These are phyloP conservation scores for Aureobasidium sp. DNA, from an alignment of 2,329 filamentous ascomycete species.

Conservation along the genomic window DNA sequence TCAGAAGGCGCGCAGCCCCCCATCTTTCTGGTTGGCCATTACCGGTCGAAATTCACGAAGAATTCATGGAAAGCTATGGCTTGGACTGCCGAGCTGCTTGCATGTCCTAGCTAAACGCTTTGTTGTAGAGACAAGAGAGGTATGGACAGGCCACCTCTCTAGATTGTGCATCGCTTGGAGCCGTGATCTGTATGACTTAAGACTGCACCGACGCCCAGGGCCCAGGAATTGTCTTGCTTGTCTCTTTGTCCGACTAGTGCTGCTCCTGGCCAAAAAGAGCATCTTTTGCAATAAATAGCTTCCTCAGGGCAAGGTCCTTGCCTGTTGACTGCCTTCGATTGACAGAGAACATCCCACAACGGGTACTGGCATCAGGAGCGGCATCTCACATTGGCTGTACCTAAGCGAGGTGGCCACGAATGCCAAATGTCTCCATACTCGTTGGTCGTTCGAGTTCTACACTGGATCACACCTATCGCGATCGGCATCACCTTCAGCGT, in stretches of 20 bases:
- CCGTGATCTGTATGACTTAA: constrained; percentile 5
- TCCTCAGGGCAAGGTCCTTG: not conserved
- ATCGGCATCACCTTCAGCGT: constrained; percentile 23
- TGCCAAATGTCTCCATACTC: constrained; percentile 3
- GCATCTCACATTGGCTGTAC: constrained; percentile 5
- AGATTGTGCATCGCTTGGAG: constrained; percentile 5
- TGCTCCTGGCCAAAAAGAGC: constrained; percentile 8
- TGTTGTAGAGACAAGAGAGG: not conserved
- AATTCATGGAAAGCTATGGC: not conserved
- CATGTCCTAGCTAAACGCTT: constrained; percentile 9
- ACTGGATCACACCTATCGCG: constrained; percentile 24
- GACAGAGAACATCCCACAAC: not conserved
- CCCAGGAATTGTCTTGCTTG: constrained; percentile 3
- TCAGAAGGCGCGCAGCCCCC: constrained; percentile 2
- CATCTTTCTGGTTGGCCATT: constrained; percentile 5
- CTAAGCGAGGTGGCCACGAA: constrained; percentile 10
- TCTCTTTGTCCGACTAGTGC: constrained; percentile 9
- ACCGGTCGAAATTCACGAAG: not conserved
- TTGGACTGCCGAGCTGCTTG: not conserved
- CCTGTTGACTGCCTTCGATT: not conserved
- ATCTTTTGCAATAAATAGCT: not conserved
- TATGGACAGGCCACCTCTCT: constrained; percentile 2
- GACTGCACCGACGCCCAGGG: constrained; percentile 1
- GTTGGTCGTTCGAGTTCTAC: constrained; percentile 21
- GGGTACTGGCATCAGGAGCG: constrained; percentile 3